A percentile compares a stretch with the other conserved stretches of the same genome.
Evolutionary conservation across 352 stramenopile genomes (phyloP).

Genomic region (Phytopythium aichiense): DNA sequence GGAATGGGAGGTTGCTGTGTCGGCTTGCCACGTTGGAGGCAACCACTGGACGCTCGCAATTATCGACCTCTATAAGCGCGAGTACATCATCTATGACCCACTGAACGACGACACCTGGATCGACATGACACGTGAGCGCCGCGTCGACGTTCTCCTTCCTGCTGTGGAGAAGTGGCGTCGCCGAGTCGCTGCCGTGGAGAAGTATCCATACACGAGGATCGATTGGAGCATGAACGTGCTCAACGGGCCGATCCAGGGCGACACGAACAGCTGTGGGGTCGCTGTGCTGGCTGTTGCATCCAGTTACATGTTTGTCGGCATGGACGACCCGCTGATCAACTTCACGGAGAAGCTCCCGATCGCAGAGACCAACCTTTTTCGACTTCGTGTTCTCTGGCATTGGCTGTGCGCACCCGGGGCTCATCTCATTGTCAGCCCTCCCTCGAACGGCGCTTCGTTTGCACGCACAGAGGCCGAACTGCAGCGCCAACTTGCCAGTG

Average conservation of each 20-base stretch:
- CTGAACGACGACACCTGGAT: background rate
- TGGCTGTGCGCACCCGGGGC: background rate
- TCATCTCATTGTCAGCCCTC: background rate
- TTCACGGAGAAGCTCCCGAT: background rate
- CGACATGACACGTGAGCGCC: background rate
- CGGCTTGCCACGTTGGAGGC: background rate
- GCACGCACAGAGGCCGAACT: background rate
- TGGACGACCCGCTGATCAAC: background rate
- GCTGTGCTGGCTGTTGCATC: background rate
- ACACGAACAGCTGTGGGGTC: background rate
- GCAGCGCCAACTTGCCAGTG: too few species aligned
- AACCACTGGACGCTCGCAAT: slow-evolving; percentile 2
- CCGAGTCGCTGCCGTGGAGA: background rate
- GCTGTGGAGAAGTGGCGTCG: background rate
- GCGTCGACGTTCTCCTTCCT: background rate
- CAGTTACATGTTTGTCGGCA: background rate
- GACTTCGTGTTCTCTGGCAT: background rate
- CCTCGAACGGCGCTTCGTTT: background rate
- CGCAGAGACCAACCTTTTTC: background rate
- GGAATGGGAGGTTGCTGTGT: background rate
- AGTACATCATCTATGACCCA: background rate
- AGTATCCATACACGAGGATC: background rate
- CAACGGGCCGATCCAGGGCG: background rate
- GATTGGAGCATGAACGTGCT: background rate
- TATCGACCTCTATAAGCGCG: background rate